These are phyloP conservation scores for Aspergillus sclerotioniger DNA, from an alignment of 495 filamentous ascomycete genomes.

Conservation along the genomic window DNA sequence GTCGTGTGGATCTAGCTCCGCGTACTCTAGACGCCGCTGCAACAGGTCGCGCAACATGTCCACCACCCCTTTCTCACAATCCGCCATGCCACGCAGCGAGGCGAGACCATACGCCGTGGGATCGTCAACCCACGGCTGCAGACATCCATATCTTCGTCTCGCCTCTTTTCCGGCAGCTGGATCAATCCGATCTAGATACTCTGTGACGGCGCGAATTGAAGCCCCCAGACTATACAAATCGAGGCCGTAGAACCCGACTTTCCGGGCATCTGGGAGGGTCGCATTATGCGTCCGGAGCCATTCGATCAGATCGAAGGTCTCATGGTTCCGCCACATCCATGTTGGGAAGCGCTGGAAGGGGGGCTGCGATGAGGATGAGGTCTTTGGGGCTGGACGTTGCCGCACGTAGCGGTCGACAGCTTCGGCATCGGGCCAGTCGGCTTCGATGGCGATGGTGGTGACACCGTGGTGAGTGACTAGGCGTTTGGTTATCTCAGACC, in stretches of 20 bases:
- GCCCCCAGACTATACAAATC: slow-evolving; percentile 56
- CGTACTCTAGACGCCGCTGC: slow-evolving; percentile 44
- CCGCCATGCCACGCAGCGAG: slow-evolving; percentile 40
- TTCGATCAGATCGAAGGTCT: slow-evolving; percentile 56
- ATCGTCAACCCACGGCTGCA: slow-evolving; percentile 52
- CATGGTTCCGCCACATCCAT: slow-evolving; percentile 62
- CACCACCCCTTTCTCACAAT: slow-evolving; percentile 50
- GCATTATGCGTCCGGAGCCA: slow-evolving; percentile 53
- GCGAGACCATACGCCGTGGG: slow-evolving; percentile 53
- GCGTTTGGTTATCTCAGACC: slow-evolving; percentile 55
- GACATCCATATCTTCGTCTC: slow-evolving; percentile 43
- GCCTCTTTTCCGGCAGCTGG: slow-evolving; percentile 45
- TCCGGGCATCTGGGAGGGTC: slow-evolving; percentile 21
- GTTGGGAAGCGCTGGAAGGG: slow-evolving; percentile 56
- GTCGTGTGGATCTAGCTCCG: slow-evolving; percentile 22
- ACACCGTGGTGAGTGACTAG: slow-evolving; percentile 53
- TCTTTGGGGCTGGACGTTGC: slow-evolving; percentile 38
- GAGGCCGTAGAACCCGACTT: slow-evolving; percentile 52
- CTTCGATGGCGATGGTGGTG: slow-evolving; percentile 56
- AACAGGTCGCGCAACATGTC: slow-evolving; percentile 47
- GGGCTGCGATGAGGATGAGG: slow-evolving; percentile 18
- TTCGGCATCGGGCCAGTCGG: slow-evolving; percentile 61
- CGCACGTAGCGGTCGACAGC: slow-evolving; percentile 57
- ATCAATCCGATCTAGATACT: slow-evolving; percentile 53
- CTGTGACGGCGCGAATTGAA: slow-evolving; percentile 51